A percentile compares a stretch with the other conserved stretches of the same genome.
These are phyloP conservation scores for Pichia sp. DNA, from an alignment of 1,139 yeast species.

Conservation along the genomic window DNA sequence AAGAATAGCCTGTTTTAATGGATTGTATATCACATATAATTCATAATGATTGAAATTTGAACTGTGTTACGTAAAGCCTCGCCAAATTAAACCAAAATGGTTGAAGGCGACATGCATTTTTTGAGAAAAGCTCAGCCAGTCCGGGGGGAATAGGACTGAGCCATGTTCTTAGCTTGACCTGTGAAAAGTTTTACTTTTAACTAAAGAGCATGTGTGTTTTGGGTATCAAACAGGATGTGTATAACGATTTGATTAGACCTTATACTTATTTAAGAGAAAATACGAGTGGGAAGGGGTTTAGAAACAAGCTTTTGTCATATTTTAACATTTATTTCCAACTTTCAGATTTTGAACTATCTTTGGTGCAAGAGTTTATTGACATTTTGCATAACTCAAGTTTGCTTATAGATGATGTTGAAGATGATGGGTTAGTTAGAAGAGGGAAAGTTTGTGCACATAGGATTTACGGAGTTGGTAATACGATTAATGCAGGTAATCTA, in stretches of 20 bases:
- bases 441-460: conserved; percentile 76
- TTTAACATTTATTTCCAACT: conserved; percentile 45
- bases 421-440: conserved; percentile 59
- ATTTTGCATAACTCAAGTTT: conserved; percentile 62
- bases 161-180: too few species aligned
- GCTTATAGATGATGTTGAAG: conserved; percentile 84
- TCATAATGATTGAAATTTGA: too few species aligned
- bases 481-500: conserved; percentile 77
- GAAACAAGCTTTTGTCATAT: conserved; percentile 42
- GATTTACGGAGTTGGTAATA: conserved; percentile 67
- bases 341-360: conserved; percentile 31
- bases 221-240: background rate
- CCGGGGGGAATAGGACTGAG: too few species aligned
- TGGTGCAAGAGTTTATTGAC: conserved; percentile 43
- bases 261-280: conserved; percentile 43
- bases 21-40: too few species aligned
- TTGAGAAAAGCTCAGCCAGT: too few species aligned
- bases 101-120: too few species aligned
- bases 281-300: conserved; percentile 50
- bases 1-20: background rate
- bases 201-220: background rate
- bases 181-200: too few species aligned
- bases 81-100: too few species aligned
- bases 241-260: conserved; percentile 31
- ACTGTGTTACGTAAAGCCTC: too few species aligned